Evolutionary conservation across 192 early-diverging fungal species (phyloP), one percentile per base, ranked within the genome.

Genomic region (Diversispora eburnea): DNA sequence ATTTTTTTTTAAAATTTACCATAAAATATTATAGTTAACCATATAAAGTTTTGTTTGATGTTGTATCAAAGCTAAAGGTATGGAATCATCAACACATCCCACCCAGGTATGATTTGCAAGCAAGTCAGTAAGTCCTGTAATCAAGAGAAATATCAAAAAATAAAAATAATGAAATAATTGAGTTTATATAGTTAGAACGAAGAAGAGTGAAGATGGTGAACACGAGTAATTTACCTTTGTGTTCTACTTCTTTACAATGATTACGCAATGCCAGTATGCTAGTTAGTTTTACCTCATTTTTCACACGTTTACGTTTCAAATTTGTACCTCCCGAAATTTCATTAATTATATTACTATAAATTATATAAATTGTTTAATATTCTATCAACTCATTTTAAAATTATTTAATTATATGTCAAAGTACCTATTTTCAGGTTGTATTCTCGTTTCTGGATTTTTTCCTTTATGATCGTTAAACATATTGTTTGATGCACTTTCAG

Each of bases 71-170:
- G 92, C 95, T 19, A 89, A 78, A 1, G 77, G 73, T 19, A 76
- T 73, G 17, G 76, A 77, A 67, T 94, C 88, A 74, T 96, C 93
- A 8, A 97, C 87, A 76, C 87, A 87, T 20, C 97, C 96, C 20
- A 99, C 93, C 84, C 95, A 93, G 0, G 88, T 91, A 75, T 98
- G 93, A 57, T 91, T 85, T 22, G 82, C 78, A 72, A 99, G 86
- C 8, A 99, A 77, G 17, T 87, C 85, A 0, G 95, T 93, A 56
- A 97, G 77, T 3, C 88, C 92, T 78, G 15, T 9, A 19, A 33
- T 33, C 3, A 22, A 47, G 6, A 19, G 20, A 33, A 47, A n/a
- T 12, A 8, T 0, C 20, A 13, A 20, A 25, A 5, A 19, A 46
- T 41, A 60, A 33, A 19, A 56, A 33, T 8, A 4, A n/a, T 46